Evolutionary conservation across 495 filamentous ascomycete species (phyloP).

Genomic region (Penicillium silybi): DNA sequence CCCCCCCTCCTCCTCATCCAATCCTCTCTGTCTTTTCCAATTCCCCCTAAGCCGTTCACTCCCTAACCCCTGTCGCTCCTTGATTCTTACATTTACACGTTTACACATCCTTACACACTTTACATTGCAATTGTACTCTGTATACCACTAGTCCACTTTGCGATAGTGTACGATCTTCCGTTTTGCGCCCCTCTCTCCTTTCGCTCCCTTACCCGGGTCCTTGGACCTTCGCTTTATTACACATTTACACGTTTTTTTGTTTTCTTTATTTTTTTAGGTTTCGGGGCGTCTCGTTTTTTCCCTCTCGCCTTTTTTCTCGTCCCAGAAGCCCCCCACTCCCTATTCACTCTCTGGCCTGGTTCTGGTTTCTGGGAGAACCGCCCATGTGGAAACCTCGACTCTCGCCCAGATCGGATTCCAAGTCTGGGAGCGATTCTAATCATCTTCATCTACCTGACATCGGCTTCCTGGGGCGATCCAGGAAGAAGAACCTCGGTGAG

Average conservation of each 20-base stretch:
- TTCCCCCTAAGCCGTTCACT: not conserved
- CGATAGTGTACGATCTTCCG: constrained; percentile 11
- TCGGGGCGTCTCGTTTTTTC: constrained; percentile 12
- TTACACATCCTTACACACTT: not conserved
- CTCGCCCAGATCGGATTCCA: constrained; percentile 43
- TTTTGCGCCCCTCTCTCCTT: constrained; percentile 1
- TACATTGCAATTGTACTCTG: constrained; percentile 2
- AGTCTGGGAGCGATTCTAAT: constrained; percentile 36
- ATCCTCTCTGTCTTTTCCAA: not conserved
- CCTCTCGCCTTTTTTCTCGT: constrained; percentile 11
- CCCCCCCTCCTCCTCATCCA: not conserved
- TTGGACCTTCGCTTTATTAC: constrained; percentile 7
- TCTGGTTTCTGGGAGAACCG: constrained; percentile 15
- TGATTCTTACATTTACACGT: not conserved
- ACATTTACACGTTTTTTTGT: constrained; percentile 2
- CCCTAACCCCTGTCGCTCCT: constrained; percentile 7
- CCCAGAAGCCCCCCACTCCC: constrained; percentile 6
- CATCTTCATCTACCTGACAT: constrained; percentile 31
- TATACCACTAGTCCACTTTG: constrained; percentile 9
- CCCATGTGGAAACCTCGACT: constrained; percentile 48
- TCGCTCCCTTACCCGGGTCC: constrained; percentile 9
- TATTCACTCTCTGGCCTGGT: constrained; percentile 6
- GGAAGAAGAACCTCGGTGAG: constrained; percentile 39
- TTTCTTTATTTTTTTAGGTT: constrained; percentile 15
- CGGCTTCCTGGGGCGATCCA: constrained; percentile 39